Percentiles rank a stretch among this genome's conserved stretches.
These are phyloP conservation scores for Ceratopteris richardii DNA, from an alignment of 75 land plant species.

Conservation along the genomic window DNA sequence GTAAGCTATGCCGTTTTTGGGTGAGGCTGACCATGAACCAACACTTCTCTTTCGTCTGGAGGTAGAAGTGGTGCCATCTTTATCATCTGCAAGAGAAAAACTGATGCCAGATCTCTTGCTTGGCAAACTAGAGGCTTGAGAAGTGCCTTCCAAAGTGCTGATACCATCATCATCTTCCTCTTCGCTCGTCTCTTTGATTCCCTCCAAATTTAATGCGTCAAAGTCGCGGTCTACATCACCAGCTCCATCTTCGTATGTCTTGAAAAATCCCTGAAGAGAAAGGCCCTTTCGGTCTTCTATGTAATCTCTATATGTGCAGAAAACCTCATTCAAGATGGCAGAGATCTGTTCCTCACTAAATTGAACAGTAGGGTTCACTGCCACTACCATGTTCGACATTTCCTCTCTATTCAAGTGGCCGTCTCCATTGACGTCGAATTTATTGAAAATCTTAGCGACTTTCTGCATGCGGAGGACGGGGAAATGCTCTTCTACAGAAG, in stretches of 20 bases:
- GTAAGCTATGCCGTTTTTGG: conserved; percentile 64
- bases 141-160: conserved; percentile 3
- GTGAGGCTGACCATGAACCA: conserved; percentile 18
- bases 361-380: conserved; percentile 90
- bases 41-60: conserved; percentile 11
- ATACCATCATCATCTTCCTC: conserved; percentile 31
- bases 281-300: conserved; percentile 69
- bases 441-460: conserved; percentile 75
- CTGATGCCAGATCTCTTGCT: not conserved
- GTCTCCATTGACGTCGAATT: conserved; percentile 68
- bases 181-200: conserved; percentile 19
- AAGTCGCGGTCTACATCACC: conserved; percentile 98
- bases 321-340: conserved; percentile 95
- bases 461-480: conserved; percentile 23
- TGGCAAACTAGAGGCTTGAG: not conserved
- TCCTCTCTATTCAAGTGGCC: conserved; percentile 83
- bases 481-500: too few species aligned
- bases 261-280: conserved; percentile 62
- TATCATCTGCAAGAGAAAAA: not conserved
- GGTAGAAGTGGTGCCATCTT: not conserved
- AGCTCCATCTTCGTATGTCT: conserved; percentile 97
- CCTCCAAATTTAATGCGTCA: conserved; percentile 68
- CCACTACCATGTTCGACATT: conserved; percentile 91
- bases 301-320: conserved; percentile 82
- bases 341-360: conserved; percentile 87